phyloP scores from a whole-genome alignment of 805 yeast genomes.

The Kodamaea sagamina region DNA sequence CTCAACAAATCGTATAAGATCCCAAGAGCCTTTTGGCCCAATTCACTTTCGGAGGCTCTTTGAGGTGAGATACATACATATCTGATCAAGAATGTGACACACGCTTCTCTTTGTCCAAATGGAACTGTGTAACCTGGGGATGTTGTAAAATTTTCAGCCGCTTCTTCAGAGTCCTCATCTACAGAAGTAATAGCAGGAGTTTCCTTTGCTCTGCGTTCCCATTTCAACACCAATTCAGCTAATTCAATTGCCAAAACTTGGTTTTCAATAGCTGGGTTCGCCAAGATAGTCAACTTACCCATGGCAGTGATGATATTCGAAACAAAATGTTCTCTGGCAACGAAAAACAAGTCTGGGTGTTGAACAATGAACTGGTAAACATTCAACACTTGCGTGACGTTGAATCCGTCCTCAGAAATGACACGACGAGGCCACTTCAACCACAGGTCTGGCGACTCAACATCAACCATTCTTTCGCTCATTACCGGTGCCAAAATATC shows the following conservation, averaged over 20 bases:
- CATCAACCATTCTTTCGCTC: conserved; percentile 56
- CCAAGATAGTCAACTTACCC: conserved; percentile 81
- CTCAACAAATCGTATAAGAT: conserved; percentile 73
- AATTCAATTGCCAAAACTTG: conserved; percentile 86
- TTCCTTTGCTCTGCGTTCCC: conserved; percentile 66
- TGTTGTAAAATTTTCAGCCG: conserved; percentile 42
- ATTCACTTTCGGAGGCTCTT: conserved; percentile 77
- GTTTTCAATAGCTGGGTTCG: conserved; percentile 77
- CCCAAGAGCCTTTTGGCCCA: conserved; percentile 80
- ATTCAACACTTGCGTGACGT: conserved; percentile 79
- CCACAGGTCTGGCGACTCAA: conserved; percentile 61
- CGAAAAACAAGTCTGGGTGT: conserved; percentile 81
- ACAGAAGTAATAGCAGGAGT: conserved; percentile 12
- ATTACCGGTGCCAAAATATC: conserved; percentile 88
- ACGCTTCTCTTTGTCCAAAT: conserved; percentile 80
- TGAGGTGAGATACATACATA: conserved; percentile 86
- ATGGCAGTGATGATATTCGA: conserved; percentile 88
- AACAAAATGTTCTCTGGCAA: conserved; percentile 84
- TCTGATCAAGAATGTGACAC: conserved; percentile 83
- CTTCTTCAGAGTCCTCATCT: conserved; percentile 19
- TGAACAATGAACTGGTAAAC: conserved; percentile 87
- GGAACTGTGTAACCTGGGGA: conserved; percentile 63
- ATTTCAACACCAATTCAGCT: conserved; percentile 78
- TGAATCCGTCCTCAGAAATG: conserved; percentile 85
- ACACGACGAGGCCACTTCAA: conserved; percentile 94